Evolutionary conservation across 2,329 filamentous ascomycete genomes (phyloP), one percentile per base, ranked within the genome.

Genomic region (Apiospora aurea): DNA sequence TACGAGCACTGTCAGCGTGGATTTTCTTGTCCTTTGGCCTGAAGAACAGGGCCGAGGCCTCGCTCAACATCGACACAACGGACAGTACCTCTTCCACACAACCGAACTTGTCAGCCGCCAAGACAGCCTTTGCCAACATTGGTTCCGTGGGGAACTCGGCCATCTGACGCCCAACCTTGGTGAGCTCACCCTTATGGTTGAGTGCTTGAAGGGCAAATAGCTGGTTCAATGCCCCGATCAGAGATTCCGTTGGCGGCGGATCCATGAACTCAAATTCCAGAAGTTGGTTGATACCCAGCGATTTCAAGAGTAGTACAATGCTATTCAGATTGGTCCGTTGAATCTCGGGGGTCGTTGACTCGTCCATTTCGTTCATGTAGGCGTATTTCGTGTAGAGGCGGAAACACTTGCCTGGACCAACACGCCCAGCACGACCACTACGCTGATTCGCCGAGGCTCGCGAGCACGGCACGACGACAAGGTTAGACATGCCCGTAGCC

Each of bases 201-300:
- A 99, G 86, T 0, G 94, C 94, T 41, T 96, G 95, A 0, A 98
- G 87, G 0, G 95, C 95, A 79, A 97, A 99, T 0, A 99, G 88
- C 78, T 96, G 92, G 80, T 98, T 96, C 66, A 99, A 85, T 0
- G 95, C 93, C 29, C 93, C 91, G 75, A 97, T 97, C 44, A 99
- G 89, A 0, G 95, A 94, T 78, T 98, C 94, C 0, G 94, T 94
- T 0, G 95, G 93, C 0, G 96, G 96, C 0, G 95, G 92, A 76
- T 98, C 96, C 91, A 98, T 95, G 77, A 97, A 98, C 79, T 98
- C 95, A 78, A 99, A 99, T 73, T 96, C 92, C 7, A 99, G 88
- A 0, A 99, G 86, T 77, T 98, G 93, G 79, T 97, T 94, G 80
- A 99, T 97, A 13, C 95, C 95, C 0, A 98, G 87, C 0, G 93